A percentile compares a stretch with the other conserved stretches of the same genome.
Conservation (phyloP, 345 rosid species). For the Syzygium aromaticum region DNA sequence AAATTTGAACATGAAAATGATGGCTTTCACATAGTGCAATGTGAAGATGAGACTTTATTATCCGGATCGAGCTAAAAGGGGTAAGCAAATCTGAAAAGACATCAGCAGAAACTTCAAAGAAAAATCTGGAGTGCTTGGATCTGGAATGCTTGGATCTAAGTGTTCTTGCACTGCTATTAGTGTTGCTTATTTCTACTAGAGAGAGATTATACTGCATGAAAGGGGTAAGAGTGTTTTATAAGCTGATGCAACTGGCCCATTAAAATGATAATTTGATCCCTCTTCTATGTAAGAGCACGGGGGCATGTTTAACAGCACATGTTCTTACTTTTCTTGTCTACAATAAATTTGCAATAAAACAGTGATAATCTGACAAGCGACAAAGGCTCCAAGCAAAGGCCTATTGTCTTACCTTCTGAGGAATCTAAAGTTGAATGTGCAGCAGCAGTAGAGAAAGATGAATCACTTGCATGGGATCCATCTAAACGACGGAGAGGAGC, state of each 20-base stretch:
- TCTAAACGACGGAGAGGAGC: slow-evolving; percentile 48
- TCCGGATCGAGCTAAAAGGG: background rate
- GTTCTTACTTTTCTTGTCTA: background rate
- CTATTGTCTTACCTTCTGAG: slow-evolving; percentile 19
- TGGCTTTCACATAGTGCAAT: background rate
- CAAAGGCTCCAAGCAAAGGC: background rate
- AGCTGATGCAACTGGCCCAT: background rate
- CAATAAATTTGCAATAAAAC: background rate
- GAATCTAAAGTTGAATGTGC: slow-evolving; percentile 14
- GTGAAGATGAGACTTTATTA: background rate
- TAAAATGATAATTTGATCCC: background rate
- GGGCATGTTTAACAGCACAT: background rate
- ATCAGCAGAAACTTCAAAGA: background rate
- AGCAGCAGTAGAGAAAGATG: slow-evolving; percentile 25
- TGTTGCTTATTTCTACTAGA: background rate
- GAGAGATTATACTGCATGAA: background rate
- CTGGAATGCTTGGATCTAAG: background rate
- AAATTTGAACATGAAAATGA: background rate
- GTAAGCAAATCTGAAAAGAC: background rate
- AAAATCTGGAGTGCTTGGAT: background rate
- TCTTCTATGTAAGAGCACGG: background rate
- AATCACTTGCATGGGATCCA: slow-evolving; percentile 52
- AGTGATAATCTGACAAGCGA: background rate
- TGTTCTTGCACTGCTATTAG: background rate
- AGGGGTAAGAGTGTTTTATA: background rate